Base-by-base conservation (phyloP, 1,284 basidiomycete species). In the Cutaneotrichosporon daszewskae region DNA sequence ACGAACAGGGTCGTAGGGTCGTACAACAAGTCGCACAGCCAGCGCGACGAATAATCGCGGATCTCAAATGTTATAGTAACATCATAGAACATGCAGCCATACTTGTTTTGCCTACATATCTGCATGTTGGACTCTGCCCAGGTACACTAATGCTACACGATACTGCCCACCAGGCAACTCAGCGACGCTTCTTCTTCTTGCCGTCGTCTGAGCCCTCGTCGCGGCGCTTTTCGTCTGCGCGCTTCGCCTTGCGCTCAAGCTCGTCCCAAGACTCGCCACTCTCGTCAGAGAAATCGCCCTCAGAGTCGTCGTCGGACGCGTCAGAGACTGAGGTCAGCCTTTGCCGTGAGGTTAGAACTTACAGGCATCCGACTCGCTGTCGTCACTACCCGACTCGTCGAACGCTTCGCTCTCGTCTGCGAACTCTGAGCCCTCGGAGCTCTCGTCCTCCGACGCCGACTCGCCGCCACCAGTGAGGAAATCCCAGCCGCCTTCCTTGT, bases 201-300 rank as follows among this genome's bases (percentile, higher is more conserved):
- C 49, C 64, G 43, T 65, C 64, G 47, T 63, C 61, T 1, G 60
- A 63, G 10, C 54, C 46, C 39, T 62, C 60, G 10, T 58, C 59
- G 23, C 51, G 54, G 19, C 55, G 51, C 51, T 64, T 62, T 25
- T 68, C 63, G 48, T 66, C 66, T 22, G 62, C 57, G 55, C 37
- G 27, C 13, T 85, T 84, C 12, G 89, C 87, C 66, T 94, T 94
- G 36, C 81, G 77, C 72, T 97, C 92, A 20, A 95, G 75, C 64
- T 90, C 90, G 62, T 94, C 91, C 91, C 90, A 96, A 58, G 94
- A 90, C 51, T 92, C 88, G 22, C 88, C 85, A 75, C 57, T 62
- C n/a, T 63, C 62, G 20, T 64, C 68, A 8, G 58, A 62, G 40
- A 54, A 55, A 25, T 60, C 60, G 19, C 58, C 57, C 4, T 27